Evolutionary conservation across 495 filamentous ascomycete species (phyloP), one percentile per base, ranked within the genome.

Genomic region (Xylaria flabelliformis): DNA sequence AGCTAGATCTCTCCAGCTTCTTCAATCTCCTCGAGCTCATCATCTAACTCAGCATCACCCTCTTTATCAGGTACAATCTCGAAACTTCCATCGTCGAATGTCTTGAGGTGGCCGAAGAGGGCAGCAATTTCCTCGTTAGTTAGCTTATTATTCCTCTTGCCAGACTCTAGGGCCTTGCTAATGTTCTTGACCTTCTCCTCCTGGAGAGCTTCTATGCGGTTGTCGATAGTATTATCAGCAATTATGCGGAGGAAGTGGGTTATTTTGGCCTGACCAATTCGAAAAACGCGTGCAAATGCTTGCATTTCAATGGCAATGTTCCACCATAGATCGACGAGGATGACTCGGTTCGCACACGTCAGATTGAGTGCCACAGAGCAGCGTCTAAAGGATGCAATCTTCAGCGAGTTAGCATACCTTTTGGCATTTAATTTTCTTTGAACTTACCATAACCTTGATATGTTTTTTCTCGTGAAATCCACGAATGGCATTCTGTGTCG

Each of bases 221-320:
- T 77, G 69, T 93, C 90, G 26, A 91, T 84, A 0, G 86, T 83
- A 8, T 85, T 79, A 1, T 80, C 65, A 0, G 86, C 83, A 0
- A 88, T 77, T 21, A 92, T 78, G 3, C 87, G 85, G 3, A 84
- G 84, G 67, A 89, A 84, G 44, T 85, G 82, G 0, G 91, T 89
- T 19, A 85, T 75, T 3, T 86, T 82, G 1, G 71, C 64, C 64
- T 94, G 91, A 0, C 91, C 91, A 24, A 91, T 90, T 4, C 91
- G 85, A 67, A 85, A 87, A 8, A 92, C 81, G 0, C 91, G 87
- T 41, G 85, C 88, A 73, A 91, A 91, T 0, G 91, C 91, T 80
- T 90, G 83, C 10, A 77, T 32, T 41, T 84, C 79, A 55, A 78
- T 68, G 15, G 70, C 69, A 13, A 65, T 34, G 66, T 86, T 81